Base-by-base conservation (phyloP, 2,329 filamentous ascomycete species). In the Rutstroemia sydowiana region DNA sequence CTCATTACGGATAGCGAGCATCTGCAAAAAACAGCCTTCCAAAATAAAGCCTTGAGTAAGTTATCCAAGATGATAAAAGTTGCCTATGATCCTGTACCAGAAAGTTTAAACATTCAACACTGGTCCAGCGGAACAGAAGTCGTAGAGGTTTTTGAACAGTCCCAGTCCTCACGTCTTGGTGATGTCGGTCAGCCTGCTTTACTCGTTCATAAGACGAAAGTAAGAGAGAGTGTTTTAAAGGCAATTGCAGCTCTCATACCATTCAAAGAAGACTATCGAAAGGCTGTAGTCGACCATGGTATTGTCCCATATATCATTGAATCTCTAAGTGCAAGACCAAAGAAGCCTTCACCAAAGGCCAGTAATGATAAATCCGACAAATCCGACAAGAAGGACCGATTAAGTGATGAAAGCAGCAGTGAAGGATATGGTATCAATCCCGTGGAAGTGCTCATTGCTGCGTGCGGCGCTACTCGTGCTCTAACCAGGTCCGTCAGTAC, bases 401-500 rank as follows among this genome's bases (percentile, higher is more conserved):
- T 57, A 36, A 47, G 18, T 10, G 57, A 59, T 8, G 56, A 60
- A 42, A 54, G 56, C 30, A 48, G 45, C 3, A 55, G 44, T 30
- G 49, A 59, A 4, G 73, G 79, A 11, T 87, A 86, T 60, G 89
- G 88, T 2, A 69, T 66, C 23, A 96, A 97, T 61, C 84, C 90
- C 1, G 75, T 81, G 7, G 72, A 80, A 3, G 91, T 95, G 20
- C 75, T 97, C 20, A 77, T 95, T 50, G 90, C 91, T 18, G 92
- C 89, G 1, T 96, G 91, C 65, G 84, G 88, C 63, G 83, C 87
- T 23, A 79, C 90, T 26, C 79, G 88, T 56, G 87, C 90, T 66
- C 74, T 97, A 44, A 88, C 89, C 2, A 81, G 93, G 39, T 95
- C 90, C 1, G 85, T 95, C 20, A 87, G 81, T 65, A 84, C 92